Conservation (phyloP, 2,329 filamentous ascomycete genomes). For the Fusarium nygamai region DNA sequence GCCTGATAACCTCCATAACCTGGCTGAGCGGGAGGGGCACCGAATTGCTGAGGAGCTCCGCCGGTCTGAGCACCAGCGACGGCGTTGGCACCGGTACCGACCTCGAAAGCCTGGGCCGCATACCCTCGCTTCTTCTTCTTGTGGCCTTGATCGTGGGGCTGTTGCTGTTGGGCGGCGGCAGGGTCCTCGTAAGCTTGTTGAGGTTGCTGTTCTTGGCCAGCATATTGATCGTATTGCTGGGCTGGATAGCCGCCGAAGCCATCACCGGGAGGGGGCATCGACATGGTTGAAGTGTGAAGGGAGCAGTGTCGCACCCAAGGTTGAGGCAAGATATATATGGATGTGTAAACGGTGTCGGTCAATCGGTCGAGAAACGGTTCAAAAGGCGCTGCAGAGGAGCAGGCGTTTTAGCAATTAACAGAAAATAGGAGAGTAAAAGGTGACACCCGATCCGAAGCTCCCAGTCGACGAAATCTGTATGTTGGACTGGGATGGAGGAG, state of each 20-base stretch:
- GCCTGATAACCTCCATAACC: conserved; percentile 70
- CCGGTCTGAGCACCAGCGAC: conserved; percentile 59
- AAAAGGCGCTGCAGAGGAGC: conserved; percentile 17
- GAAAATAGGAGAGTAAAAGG: conserved; percentile 9
- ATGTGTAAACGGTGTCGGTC: conserved; percentile 25
- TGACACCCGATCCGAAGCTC: conserved; percentile 33
- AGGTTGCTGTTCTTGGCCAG: conserved; percentile 52
- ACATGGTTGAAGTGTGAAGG: conserved; percentile 57
- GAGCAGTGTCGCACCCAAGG: conserved; percentile 42
- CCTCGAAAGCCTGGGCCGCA: conserved; percentile 93
- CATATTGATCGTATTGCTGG: conserved; percentile 59
- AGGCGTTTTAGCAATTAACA: conserved; percentile 1
- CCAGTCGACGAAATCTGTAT: conserved; percentile 34
- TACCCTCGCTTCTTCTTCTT: conserved; percentile 95
- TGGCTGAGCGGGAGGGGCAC: conserved; percentile 56
- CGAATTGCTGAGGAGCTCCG: conserved; percentile 56
- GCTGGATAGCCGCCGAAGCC: conserved; percentile 52
- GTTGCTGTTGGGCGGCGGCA: conserved; percentile 41
- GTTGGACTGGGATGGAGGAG: conserved; percentile 36
- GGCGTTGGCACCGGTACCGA: conserved; percentile 87
- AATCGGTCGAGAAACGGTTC: conserved; percentile 16
- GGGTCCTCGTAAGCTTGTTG: conserved; percentile 53
- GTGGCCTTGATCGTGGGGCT: conserved; percentile 51
- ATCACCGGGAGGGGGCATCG: conserved; percentile 63
- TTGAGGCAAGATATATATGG: conserved; percentile 14